A percentile compares a stretch with the other conserved stretches of the same genome.
Conservation (phyloP, 2,329 filamentous ascomycete species). For the Colletotrichum lini region DNA sequence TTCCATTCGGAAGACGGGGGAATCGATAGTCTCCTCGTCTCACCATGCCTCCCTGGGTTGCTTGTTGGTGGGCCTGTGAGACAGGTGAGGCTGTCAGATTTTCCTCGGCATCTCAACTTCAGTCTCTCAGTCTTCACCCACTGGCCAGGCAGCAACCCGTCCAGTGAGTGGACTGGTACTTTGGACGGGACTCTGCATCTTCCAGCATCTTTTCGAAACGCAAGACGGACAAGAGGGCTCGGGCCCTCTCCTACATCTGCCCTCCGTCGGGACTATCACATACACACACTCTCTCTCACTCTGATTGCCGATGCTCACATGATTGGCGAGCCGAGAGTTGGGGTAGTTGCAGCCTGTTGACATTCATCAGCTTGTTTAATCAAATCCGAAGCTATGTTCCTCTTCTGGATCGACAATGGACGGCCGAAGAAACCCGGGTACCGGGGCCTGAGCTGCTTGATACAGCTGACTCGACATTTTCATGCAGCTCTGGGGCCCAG, state of each 20-base stretch:
- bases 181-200: constrained; percentile 19
- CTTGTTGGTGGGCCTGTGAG: constrained; percentile 1
- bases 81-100: constrained; percentile 34
- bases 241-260: constrained; percentile 18
- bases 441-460: neutral
- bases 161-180: neutral
- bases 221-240: neutral
- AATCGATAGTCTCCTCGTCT: constrained; percentile 3
- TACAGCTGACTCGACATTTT: neutral
- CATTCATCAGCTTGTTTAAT: neutral
- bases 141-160: constrained; percentile 25
- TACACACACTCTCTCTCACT: neutral
- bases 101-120: constrained; percentile 27
- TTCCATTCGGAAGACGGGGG: neutral
- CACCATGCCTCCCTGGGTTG: neutral
- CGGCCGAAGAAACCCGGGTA: neutral
- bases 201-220: neutral
- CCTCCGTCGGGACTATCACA: constrained; percentile 14
- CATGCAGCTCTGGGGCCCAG: too few relatives aligned
- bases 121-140: neutral
- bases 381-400: neutral
- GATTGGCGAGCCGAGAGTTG: constrained; percentile 8
- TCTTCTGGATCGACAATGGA: neutral
- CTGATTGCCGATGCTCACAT: constrained; percentile 15
- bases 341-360: neutral